phyloP scores from a whole-genome alignment of 2,329 filamentous ascomycete genomes.

The Fonsecaea pedrosoi region DNA sequence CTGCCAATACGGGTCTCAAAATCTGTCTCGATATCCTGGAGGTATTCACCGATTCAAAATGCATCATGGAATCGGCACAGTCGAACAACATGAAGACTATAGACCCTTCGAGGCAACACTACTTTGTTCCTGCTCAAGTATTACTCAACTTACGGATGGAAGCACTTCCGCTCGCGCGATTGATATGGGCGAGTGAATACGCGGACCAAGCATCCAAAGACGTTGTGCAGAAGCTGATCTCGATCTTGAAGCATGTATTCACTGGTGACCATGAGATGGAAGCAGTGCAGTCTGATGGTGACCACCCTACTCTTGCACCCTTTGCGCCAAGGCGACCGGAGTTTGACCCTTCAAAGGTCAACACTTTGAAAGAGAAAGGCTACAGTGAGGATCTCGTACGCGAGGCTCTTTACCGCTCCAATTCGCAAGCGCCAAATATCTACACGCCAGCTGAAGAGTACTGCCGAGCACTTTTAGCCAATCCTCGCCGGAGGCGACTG shows the following conservation, averaged over 20 bases:
- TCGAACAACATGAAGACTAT: conserved; percentile 61
- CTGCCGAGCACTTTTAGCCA: conserved; percentile 67
- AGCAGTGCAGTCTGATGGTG: conserved; percentile 68
- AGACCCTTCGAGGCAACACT: conserved; percentile 64
- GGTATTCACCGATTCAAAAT: conserved; percentile 76
- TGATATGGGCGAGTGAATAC: conserved; percentile 80
- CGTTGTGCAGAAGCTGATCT: conserved; percentile 79
- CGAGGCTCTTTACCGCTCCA: conserved; percentile 84
- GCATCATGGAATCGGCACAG: conserved; percentile 76
- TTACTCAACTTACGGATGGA: conserved; percentile 83
- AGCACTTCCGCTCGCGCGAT: conserved; percentile 75
- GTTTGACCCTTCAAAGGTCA: conserved; percentile 57
- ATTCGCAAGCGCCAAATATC: conserved; percentile 59
- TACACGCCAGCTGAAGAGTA: conserved; percentile 70
- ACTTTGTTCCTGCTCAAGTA: conserved; percentile 74
- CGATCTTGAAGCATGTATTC: conserved; percentile 80
- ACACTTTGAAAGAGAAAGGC: conserved; percentile 53
- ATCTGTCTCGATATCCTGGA: conserved; percentile 73
- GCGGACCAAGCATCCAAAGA: conserved; percentile 79
- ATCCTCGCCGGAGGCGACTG: conserved; percentile 66
- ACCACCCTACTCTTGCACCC: conserved; percentile 57
- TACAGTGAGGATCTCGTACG: conserved; percentile 68
- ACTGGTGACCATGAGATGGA: conserved; percentile 76
- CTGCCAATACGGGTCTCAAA: conserved; percentile 70
- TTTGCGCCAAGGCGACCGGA: conserved; percentile 58